Conservation (phyloP, 306 rosid genomes). For the Acmispon strigosus region DNA sequence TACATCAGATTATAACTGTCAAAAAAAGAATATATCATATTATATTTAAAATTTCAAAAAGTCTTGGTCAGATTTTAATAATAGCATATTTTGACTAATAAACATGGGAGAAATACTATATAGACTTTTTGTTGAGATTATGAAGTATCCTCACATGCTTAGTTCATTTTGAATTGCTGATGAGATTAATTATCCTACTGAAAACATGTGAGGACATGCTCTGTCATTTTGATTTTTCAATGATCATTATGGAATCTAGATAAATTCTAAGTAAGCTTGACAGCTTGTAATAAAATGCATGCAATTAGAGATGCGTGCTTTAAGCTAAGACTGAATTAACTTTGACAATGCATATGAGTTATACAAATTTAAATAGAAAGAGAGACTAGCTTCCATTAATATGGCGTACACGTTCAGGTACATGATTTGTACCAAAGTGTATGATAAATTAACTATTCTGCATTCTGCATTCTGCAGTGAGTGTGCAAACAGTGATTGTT, state of each 20-base stretch:
- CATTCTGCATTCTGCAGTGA: too few species aligned
- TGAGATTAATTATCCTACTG: not conserved
- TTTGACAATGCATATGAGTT: not conserved
- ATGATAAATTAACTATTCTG: too few species aligned
- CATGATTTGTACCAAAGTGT: constrained; percentile 24
- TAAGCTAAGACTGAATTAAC: not conserved
- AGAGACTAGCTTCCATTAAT: constrained; percentile 3
- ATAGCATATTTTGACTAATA: not conserved
- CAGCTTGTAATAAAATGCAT: not conserved
- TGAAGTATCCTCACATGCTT: not conserved
- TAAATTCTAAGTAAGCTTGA: not conserved
- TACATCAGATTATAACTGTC: too few species aligned
- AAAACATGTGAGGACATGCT: not conserved
- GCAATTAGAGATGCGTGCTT: not conserved
- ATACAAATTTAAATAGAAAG: not conserved
- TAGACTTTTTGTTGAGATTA: not conserved
- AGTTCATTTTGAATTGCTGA: too few species aligned
- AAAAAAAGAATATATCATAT: too few species aligned
- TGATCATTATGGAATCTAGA: not conserved
- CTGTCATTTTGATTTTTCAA: not conserved
- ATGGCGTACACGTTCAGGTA: constrained; percentile 36
- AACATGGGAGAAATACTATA: not conserved
- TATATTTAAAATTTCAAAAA: too few species aligned
- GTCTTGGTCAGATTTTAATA: too few species aligned
- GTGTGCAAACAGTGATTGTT: not conserved